phyloP scores from a whole-genome alignment of 225 moss, liverwort and hornwort species.

The Asterella californica region DNA sequence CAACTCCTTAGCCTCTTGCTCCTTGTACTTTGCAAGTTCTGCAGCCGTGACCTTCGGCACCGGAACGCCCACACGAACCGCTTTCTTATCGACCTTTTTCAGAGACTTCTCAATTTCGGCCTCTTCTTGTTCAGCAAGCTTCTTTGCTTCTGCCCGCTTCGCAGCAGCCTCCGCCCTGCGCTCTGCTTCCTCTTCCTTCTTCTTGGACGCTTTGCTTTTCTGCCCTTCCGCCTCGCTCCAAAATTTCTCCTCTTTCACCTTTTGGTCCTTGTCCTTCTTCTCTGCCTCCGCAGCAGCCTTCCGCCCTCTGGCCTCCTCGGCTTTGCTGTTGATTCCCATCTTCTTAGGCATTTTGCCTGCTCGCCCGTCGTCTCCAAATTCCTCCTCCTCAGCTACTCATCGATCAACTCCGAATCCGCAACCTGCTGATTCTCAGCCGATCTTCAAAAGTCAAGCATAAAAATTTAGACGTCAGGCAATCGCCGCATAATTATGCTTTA shows the following conservation, averaged over 20 bases:
- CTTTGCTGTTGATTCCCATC: constrained; percentile 89
- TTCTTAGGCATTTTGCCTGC: constrained; percentile 81
- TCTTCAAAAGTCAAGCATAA: background rate
- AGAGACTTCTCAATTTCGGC: constrained; percentile 71
- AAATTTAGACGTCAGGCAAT: background rate
- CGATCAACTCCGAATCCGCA: background rate
- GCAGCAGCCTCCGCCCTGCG: constrained; percentile 72
- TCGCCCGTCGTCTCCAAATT: background rate
- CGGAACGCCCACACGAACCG: constrained; percentile 58
- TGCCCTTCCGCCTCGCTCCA: constrained; percentile 90
- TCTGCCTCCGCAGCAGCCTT: constrained; percentile 72
- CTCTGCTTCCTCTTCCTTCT: constrained; percentile 89
- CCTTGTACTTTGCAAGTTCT: constrained; percentile 68
- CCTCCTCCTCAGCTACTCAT: background rate
- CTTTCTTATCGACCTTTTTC: constrained; percentile 75
- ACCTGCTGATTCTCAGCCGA: background rate
- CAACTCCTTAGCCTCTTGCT: constrained; percentile 59
- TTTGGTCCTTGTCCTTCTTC: constrained; percentile 63
- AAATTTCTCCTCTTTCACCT: constrained; percentile 64
- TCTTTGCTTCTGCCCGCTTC: constrained; percentile 89
- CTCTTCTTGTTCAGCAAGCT: constrained; percentile 80
- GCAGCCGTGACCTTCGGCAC: constrained; percentile 82
- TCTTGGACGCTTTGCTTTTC: constrained; percentile 64
- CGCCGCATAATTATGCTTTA: background rate
- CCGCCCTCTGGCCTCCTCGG: constrained; percentile 85